Evolutionary conservation across 1,284 basidiomycete genomes (phyloP), one percentile per base, ranked within the genome.

Genomic region (Coniferiporia weirii): DNA sequence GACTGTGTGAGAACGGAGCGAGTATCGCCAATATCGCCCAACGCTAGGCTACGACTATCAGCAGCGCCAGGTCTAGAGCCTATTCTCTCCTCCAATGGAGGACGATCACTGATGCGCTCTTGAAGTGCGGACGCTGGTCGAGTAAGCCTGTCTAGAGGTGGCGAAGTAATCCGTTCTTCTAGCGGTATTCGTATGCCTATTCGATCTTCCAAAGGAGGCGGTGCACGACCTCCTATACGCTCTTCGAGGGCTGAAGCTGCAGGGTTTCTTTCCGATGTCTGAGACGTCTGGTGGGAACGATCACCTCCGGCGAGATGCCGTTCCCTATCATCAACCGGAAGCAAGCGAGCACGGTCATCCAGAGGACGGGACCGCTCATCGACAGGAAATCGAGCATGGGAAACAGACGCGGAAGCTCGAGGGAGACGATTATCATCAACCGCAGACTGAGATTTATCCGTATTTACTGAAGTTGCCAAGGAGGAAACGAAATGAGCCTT

Each of bases 111-210:
- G 48, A 49, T 54, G 12, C 60, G 48, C 22, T 61, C 60, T 43
- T 61, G 60, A 32, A 57, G 40, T 15, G 12, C 45, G 45, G 53
- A 8, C 34, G 35, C 43, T n/a, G 35, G 52, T 9, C 35, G 60
- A 19, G 49, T 17, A 27, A 35, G 40, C 32, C 20, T 49, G 22
- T 43, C 43, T 17, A 44, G 15, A 51, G 57, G 47, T 15, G 57
- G 61, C 9, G 61, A 45, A 36, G 51, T 40, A 20, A 62, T 55
- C 43, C 61, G 48, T 56, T 62, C 57, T 54, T 62, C 61, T 10
- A 62, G 45, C 7, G 61, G 61, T 15, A 59, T 44, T 10, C 43
- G 57, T 20, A 46, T 48, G 12, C 60, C 56, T 27, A 57, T 61
- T 43, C 60, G 19, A 44, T 57, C 56, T 43, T 54, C 55, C 27